Evolutionary conservation across 2,329 filamentous ascomycete genomes (phyloP).

Genomic region (Diplodia mutila): DNA sequence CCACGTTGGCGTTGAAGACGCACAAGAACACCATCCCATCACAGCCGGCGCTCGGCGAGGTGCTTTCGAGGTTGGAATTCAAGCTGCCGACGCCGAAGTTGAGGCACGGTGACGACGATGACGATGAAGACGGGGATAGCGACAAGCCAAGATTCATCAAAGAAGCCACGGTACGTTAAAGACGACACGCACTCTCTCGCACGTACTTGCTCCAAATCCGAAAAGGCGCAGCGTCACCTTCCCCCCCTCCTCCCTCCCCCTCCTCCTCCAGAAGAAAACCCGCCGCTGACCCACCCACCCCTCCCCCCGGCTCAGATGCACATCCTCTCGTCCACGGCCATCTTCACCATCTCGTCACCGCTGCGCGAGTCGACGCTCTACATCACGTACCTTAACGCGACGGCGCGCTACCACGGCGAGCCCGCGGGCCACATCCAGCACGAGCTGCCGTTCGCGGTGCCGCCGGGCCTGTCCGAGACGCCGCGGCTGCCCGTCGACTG

Average conservation of each 20-base stretch:
- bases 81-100: conserved; percentile 73
- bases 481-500: conserved; percentile 83
- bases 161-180: conserved; percentile 68
- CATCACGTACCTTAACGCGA: conserved; percentile 80
- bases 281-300: not conserved
- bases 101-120: conserved; percentile 45
- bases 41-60: conserved; percentile 71
- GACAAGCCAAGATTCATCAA: conserved; percentile 73
- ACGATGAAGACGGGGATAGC: conserved; percentile 41
- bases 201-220: too few relatives aligned
- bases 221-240: too few relatives aligned
- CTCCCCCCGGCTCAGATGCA: conserved; percentile 60
- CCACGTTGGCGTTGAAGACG: conserved; percentile 72
- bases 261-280: too few relatives aligned
- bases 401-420: conserved; percentile 81
- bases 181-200: too few relatives aligned
- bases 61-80: conserved; percentile 72
- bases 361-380: conserved; percentile 72
- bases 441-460: conserved; percentile 72
- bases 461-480: conserved; percentile 72
- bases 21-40: conserved; percentile 74
- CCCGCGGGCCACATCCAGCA: conserved; percentile 78
- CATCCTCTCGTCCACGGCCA: conserved; percentile 81
- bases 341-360: conserved; percentile 82
- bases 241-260: not conserved